phyloP scores from a whole-genome alignment of 169 alveolate species.

The Plasmodium vivax region DNA sequence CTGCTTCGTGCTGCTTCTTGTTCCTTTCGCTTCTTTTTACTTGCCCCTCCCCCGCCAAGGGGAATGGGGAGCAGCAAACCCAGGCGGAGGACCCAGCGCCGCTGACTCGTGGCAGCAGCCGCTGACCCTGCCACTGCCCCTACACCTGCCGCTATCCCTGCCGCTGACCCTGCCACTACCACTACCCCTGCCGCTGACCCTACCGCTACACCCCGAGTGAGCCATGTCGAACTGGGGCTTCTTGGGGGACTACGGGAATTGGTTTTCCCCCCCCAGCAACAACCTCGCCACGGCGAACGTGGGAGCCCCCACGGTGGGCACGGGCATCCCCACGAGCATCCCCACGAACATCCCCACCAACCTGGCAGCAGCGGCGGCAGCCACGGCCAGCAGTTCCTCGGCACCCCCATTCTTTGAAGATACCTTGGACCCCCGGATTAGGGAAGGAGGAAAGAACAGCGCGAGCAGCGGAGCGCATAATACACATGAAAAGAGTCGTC shows the following conservation, averaged over 20 bases:
- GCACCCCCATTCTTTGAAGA: background rate
- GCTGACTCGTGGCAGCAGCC: background rate
- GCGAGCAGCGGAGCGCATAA: background rate
- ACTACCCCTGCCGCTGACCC: too few species aligned
- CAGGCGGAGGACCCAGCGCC: background rate
- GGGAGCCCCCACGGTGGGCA: background rate
- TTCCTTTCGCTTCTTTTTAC: too few species aligned
- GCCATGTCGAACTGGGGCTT: constrained; percentile 58
- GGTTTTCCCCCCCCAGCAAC: constrained; percentile 8
- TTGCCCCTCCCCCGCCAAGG: background rate
- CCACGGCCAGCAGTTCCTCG: background rate
- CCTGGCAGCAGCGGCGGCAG: background rate
- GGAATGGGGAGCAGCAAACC: background rate
- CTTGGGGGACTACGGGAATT: constrained; percentile 19
- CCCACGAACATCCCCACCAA: background rate
- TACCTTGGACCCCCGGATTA: background rate
- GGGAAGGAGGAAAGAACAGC: background rate
- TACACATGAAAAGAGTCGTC: background rate
- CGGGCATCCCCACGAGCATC: background rate
- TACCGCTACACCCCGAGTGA: background rate
- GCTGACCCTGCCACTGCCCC: too few species aligned
- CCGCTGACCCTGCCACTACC: too few species aligned
- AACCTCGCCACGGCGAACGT: background rate
- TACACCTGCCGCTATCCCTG: too few species aligned
- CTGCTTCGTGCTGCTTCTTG: too few species aligned